phyloP scores from a whole-genome alignment of 2,329 filamentous ascomycete species.

The Xylariaceae sp. region DNA sequence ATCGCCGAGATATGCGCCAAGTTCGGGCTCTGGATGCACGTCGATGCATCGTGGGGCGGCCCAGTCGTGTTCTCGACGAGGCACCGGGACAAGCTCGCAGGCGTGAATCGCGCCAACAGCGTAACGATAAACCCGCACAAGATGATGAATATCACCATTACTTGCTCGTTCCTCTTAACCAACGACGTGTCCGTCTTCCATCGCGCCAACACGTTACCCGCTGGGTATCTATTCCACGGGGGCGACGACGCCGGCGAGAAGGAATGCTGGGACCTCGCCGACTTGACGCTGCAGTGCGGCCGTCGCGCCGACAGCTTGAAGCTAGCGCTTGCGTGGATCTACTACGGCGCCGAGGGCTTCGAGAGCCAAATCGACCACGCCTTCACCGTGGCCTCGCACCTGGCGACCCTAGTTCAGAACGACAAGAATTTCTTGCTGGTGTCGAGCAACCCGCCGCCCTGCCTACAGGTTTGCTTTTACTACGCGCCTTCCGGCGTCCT shows the following conservation, averaged over 20 bases:
- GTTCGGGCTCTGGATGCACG: constrained; percentile 81
- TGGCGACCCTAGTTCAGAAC: constrained; percentile 56
- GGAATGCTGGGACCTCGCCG: constrained; percentile 83
- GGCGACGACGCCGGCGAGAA: constrained; percentile 38
- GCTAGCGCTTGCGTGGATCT: constrained; percentile 82
- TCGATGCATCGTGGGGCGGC: constrained; percentile 91
- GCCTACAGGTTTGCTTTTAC: constrained; percentile 94
- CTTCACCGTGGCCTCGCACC: constrained; percentile 64
- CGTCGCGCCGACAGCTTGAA: constrained; percentile 82
- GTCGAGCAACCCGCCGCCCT: constrained; percentile 73
- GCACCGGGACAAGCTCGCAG: constrained; percentile 62
- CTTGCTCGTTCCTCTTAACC: constrained; percentile 83
- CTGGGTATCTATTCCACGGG: constrained; percentile 79
- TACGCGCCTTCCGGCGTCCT: constrained; percentile 59
- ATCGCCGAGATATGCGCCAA: constrained; percentile 67
- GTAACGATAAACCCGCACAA: constrained; percentile 93
- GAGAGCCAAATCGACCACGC: constrained; percentile 64
- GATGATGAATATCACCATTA: constrained; percentile 89
- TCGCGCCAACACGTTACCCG: constrained; percentile 76
- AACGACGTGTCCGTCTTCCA: constrained; percentile 75
- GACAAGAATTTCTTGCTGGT: constrained; percentile 65
- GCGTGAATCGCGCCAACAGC: constrained; percentile 70
- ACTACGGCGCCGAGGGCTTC: constrained; percentile 77
- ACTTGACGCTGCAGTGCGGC: constrained; percentile 90
- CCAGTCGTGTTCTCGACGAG: constrained; percentile 67